phyloP scores from a whole-genome alignment of 257 asterid species.

The Solanum pennellii region DNA sequence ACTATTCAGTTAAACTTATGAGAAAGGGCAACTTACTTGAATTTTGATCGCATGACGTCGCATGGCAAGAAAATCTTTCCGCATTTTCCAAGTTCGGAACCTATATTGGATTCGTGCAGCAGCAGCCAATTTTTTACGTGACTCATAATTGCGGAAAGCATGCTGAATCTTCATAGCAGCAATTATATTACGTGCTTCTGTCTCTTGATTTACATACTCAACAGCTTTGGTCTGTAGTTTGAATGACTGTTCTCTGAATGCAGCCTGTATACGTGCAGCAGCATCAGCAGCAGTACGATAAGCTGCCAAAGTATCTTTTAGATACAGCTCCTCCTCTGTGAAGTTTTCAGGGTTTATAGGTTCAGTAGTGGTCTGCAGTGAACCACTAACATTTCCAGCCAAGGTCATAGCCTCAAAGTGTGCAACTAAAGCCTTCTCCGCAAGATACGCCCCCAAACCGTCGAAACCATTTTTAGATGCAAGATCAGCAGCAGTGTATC shows the following conservation, averaged over 20 bases:
- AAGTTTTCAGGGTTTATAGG: slow-evolving; percentile 27
- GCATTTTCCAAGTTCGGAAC: slow-evolving; percentile 81
- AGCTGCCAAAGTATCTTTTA: slow-evolving; percentile 85
- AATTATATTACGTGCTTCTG: slow-evolving; percentile 70
- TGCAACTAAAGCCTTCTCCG: slow-evolving; percentile 80
- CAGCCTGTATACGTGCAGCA: slow-evolving; percentile 91
- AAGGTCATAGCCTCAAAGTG: slow-evolving; percentile 85
- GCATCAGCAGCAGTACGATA: slow-evolving; percentile 97
- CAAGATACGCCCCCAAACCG: slow-evolving; percentile 96
- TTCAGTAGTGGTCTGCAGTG: slow-evolving; percentile 49
- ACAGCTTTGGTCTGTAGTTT: slow-evolving; percentile 34
- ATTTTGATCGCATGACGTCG: slow-evolving; percentile 77
- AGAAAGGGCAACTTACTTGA: slow-evolving; percentile 44
- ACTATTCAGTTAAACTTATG: not conserved
- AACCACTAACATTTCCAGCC: slow-evolving; percentile 92
- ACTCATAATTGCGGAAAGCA: slow-evolving; percentile 70
- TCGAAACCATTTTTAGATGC: slow-evolving; percentile 69
- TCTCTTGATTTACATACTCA: slow-evolving; percentile 59
- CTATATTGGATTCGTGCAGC: slow-evolving; percentile 86
- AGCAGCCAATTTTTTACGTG: slow-evolving; percentile 62
- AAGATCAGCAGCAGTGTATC: slow-evolving; percentile 83
- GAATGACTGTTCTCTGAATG: slow-evolving; percentile 78
- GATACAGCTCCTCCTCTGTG: slow-evolving; percentile 54
- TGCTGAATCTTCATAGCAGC: slow-evolving; percentile 98
- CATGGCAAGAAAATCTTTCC: slow-evolving; percentile 73